Evolutionary conservation across 495 filamentous ascomycete genomes (phyloP).

Genomic region (Sporormia fimetaria): DNA sequence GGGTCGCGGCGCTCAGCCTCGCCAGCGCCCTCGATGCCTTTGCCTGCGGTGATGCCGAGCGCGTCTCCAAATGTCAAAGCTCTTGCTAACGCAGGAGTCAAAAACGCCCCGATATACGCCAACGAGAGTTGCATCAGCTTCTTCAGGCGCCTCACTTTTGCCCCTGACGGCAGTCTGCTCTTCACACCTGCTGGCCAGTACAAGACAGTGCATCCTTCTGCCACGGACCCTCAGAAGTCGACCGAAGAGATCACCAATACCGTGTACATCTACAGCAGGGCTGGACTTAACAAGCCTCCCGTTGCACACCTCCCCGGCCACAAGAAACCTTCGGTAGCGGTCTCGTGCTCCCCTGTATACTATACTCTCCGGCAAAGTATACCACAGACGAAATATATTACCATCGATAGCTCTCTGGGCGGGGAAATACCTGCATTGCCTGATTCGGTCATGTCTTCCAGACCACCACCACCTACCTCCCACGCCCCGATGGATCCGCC

Average conservation of each 20-base stretch:
- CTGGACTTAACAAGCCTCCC: constrained; percentile 92
- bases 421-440: constrained; percentile 74
- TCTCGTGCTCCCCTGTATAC: constrained; percentile 83
- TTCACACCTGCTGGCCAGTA: constrained; percentile 96
- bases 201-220: constrained; percentile 62
- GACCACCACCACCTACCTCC: constrained; percentile 42
- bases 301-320: constrained; percentile 96
- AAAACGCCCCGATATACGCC: constrained; percentile 85
- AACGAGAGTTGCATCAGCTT: constrained; percentile 97
- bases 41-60: constrained; percentile 95
- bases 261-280: constrained; percentile 94
- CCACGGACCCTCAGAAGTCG: constrained; percentile 55
- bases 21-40: constrained; percentile 85
- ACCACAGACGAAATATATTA: constrained; percentile 67
- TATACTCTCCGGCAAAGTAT: constrained; percentile 63
- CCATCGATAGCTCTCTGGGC: constrained; percentile 86
- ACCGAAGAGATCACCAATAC: constrained; percentile 88
- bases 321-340: constrained; percentile 95
- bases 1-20: constrained; percentile 88
- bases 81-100: constrained; percentile 61
- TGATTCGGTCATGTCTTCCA: constrained; percentile 60
- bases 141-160: constrained; percentile 87
- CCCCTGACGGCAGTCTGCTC: constrained; percentile 87
- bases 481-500: constrained; percentile 70
- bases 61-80: constrained; percentile 52